Conservation (phyloP, 768 basidiomycete genomes). For the Naganishia kalamii region DNA sequence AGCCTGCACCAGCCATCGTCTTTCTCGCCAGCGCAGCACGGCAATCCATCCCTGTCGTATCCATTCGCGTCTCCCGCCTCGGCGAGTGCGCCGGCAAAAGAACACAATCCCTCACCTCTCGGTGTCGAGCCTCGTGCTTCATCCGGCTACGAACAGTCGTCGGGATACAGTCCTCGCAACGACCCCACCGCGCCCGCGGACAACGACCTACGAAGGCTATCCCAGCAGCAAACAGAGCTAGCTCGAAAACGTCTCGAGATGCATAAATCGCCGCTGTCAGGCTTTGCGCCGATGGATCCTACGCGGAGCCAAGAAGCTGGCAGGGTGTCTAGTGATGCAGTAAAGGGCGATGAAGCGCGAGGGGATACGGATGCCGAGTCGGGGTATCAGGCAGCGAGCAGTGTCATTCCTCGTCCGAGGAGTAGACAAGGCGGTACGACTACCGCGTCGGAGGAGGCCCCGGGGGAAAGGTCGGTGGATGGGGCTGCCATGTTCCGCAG, state of each 20-base stretch:
- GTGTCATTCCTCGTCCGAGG: constrained; percentile 13
- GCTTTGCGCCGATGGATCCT: constrained; percentile 19
- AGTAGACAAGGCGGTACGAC: background rate
- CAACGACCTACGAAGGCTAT: constrained; percentile 2
- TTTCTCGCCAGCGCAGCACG: constrained; percentile 1
- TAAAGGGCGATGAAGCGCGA: constrained; percentile 18
- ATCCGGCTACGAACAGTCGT: background rate
- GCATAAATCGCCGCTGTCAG: constrained; percentile 16
- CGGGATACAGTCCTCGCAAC: background rate
- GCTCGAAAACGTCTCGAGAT: constrained; percentile 18
- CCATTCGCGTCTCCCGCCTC: constrained; percentile 16
- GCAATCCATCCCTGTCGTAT: constrained; percentile 8
- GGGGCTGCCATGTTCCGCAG: background rate
- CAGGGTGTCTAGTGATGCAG: constrained; percentile 14
- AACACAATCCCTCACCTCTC: background rate
- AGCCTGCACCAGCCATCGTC: background rate
- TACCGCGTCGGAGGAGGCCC: background rate
- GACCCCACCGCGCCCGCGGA: constrained; percentile 19
- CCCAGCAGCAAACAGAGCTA: constrained; percentile 16
- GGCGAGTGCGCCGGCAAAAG: background rate
- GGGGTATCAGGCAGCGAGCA: constrained; percentile 4
- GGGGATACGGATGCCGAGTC: constrained; percentile 15
- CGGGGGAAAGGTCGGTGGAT: background rate
- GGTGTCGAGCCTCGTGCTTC: background rate
- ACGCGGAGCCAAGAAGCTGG: constrained; percentile 11